These are phyloP conservation scores for Baorangia bicolor DNA, from an alignment of 768 basidiomycete species.

Conservation along the genomic window DNA sequence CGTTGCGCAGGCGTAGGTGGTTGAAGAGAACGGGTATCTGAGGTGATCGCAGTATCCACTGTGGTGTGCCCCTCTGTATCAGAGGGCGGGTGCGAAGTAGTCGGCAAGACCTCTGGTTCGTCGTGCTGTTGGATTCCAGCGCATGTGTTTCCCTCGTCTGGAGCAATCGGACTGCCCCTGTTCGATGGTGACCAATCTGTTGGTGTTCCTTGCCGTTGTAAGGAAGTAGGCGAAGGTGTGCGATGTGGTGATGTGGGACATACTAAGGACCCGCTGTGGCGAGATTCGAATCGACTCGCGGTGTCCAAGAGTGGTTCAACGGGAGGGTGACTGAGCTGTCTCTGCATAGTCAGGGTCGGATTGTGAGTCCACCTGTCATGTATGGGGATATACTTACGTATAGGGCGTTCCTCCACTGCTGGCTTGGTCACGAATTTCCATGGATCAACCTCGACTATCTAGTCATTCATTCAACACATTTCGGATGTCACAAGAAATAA, in stretches of 20 bases:
- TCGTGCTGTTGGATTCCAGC: background rate
- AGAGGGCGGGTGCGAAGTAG: background rate
- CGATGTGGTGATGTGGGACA: background rate
- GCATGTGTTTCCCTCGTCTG: background rate
- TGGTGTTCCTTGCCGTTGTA: conserved; percentile 25
- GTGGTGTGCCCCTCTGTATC: conserved; percentile 15
- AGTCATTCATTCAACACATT: background rate
- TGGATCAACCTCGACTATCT: conserved; percentile 14
- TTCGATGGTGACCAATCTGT: conserved; percentile 32
- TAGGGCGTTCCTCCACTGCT: background rate
- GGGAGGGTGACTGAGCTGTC: background rate
- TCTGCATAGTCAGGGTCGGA: conserved; percentile 1
- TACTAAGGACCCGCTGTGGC: background rate
- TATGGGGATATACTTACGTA: conserved; percentile 11
- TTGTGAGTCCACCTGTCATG: background rate
- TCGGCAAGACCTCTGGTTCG: background rate
- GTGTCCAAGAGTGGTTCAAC: background rate
- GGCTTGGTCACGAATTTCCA: conserved; percentile 18
- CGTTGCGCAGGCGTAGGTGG: conserved; percentile 33
- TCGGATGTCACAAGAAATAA: background rate
- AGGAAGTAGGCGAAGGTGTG: conserved; percentile 9
- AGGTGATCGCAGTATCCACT: background rate
- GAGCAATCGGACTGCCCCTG: conserved; percentile 16
- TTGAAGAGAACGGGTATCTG: conserved; percentile 17
- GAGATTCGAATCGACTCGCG: background rate